Percentiles rank a stretch among this genome's conserved stretches.
These are phyloP conservation scores for Cercospora zeae-maydis DNA, from an alignment of 2,329 filamentous ascomycete species.

Conservation along the genomic window DNA sequence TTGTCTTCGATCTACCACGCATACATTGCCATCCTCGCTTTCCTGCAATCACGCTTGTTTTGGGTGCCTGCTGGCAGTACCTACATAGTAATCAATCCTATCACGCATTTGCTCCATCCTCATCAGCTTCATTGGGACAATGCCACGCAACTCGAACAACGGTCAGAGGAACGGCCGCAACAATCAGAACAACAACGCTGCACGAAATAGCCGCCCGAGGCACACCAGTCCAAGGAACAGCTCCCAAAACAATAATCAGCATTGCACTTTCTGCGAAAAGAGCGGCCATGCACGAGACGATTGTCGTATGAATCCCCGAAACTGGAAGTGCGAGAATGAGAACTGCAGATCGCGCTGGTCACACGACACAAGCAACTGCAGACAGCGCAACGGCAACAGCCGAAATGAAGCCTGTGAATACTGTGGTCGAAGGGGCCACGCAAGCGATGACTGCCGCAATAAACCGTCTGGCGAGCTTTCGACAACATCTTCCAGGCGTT, in stretches of 20 bases:
- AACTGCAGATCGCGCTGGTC: slow-evolving; percentile 1
- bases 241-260: neutral
- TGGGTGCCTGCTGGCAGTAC: neutral
- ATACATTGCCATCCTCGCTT: neutral
- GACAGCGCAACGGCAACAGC: neutral
- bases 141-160: neutral
- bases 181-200: neutral
- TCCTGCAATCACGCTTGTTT: neutral
- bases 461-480: neutral
- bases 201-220: neutral
- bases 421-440: neutral
- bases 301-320: neutral
- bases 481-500: neutral
- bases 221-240: neutral
- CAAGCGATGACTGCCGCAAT: neutral
- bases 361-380: neutral
- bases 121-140: neutral
- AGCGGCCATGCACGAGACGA: neutral
- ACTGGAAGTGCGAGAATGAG: neutral
- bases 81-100: neutral
- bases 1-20: neutral
- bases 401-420: neutral
- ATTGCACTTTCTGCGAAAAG: neutral
- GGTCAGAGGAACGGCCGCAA: neutral
- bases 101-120: neutral